phyloP scores from a whole-genome alignment of 805 yeast genomes.

The Wickerhamiella cacticola region DNA sequence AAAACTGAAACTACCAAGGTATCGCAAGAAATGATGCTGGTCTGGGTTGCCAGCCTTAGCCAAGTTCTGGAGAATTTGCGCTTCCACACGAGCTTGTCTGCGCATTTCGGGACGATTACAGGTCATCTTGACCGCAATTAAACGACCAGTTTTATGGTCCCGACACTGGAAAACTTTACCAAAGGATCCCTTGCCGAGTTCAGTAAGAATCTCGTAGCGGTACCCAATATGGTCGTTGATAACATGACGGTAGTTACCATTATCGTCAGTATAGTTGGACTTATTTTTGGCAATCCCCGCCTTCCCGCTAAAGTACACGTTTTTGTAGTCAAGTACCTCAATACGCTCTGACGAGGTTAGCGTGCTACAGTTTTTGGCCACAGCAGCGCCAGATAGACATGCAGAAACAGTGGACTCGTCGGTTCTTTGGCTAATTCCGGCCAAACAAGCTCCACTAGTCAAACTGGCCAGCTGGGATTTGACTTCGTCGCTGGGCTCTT shows the following conservation, averaged over 20 bases:
- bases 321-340: conserved; percentile 41
- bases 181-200: conserved; percentile 66
- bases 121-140: conserved; percentile 67
- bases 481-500: conserved; percentile 14
- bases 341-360: conserved; percentile 49
- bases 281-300: conserved; percentile 20
- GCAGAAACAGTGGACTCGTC: conserved; percentile 10
- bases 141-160: conserved; percentile 48
- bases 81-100: conserved; percentile 66
- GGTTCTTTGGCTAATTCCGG: neutral
- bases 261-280: conserved; percentile 33
- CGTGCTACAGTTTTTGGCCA: conserved; percentile 13
- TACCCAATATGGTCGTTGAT: conserved; percentile 64
- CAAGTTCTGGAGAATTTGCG: conserved; percentile 48
- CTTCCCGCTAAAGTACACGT: conserved; percentile 43
- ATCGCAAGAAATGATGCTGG: conserved; percentile 37
- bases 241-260: conserved; percentile 47
- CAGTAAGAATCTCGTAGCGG: conserved; percentile 48
- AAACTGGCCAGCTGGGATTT: conserved; percentile 11
- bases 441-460: conserved; percentile 2
- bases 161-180: conserved; percentile 61
- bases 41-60: conserved; percentile 28
- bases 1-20: conserved; percentile 60
- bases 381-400: conserved; percentile 19
- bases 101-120: conserved; percentile 64